Base-by-base conservation (phyloP, 208 protist species). In the Wallacemonas sp. region DNA sequence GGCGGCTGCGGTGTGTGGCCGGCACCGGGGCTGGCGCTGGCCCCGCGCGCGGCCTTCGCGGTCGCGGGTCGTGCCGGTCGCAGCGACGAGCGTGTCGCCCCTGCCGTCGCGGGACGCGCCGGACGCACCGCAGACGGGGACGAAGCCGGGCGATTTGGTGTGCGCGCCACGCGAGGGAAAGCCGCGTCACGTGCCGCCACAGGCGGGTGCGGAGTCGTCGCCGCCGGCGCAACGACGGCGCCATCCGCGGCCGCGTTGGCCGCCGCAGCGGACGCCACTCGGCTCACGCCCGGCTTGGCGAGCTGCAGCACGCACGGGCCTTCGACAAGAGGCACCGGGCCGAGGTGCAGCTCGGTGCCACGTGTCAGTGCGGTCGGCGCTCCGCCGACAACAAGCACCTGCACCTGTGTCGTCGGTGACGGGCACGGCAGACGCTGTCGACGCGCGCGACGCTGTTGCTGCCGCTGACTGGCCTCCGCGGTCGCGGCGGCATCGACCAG, bases 221-320 rank as follows among this genome's bases (percentile, higher is more conserved):
- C 57, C 3, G 28, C 25, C 39, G 0, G 10, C 8, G 5, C 33
- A 14, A 7, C 54, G 14, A 11, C 8, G 18, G 31, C 31, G 32
- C 11, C 26, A 5, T 44, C 32, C 26, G 32, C 18, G 11, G 32
- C 25, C 36, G 26, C 31, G 16, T n/a, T 29, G 7, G 31, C 18
- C 23, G 3, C 20, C n/a, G n/a, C n/a, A n/a, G n/a, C n/a, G n/a
- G 16, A 42, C 32, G 28, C 52, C 31, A 42, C 32, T 7, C 18
- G 20, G 48, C 23, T 5, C 26, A 23, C 4, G 48, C 25, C 26
- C 3, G 52, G 52, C 52, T 41, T 59, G 29, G 31, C 31, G 18
- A 59, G 12, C 52, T 59, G 52, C 52, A 59, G 31, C 31, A 59
- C 52, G n/a, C 52, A 59, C 52, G 52, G n/a, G n/a, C 52, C 52